Base-by-base conservation (phyloP, 1,284 basidiomycete species). In the Filobasidium uniguttulatum region DNA sequence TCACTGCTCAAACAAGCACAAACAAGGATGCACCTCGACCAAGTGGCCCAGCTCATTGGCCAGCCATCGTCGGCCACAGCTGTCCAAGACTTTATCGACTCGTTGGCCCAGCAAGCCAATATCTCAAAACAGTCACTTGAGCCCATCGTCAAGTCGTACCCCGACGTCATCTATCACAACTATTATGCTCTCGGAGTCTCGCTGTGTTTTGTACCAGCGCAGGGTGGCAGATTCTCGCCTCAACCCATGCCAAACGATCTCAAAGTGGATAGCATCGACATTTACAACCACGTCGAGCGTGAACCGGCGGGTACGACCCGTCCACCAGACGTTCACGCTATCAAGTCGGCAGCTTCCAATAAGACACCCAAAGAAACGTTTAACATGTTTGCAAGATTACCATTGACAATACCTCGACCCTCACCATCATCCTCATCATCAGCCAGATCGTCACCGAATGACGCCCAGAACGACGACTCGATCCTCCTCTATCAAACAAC, bases 141-240 rank as follows among this genome's bases (percentile, higher is more conserved):
- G n/a, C 78, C 82, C 9, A 76, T 83, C 53, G 69, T 85, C 64
- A 87, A 85, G 63, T 70, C 78, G 0, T 91, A 86, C 65, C 65
- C 82, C 31, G 86, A 91, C 65, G 77, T 77, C 3, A 78, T 86
- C 53, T 94, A 89, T 70, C 77, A 83, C 71, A 90, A 86, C 66
- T 88, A 87, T 70, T 77, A 76, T 62, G 26, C 73, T 1, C 73
- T 88, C 29, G 88, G 87, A 10, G 58, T 91, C 58, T 89, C 85
- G 54, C 69, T 91, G 35, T 77, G 83, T 60, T 82, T 83, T 69
- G 62, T 73, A 25, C 78, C 81, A 2, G 62, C 69, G 48, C 67
- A 74, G 40, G 62, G 71, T 8, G 75, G 73, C 22, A 57, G 73
- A 34, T 66, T 66, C 44, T 66, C 71, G 34, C 66, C 71, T 22